phyloP scores from a whole-genome alignment of 2,329 filamentous ascomycete genomes.

The Fusarium dlaminii region DNA sequence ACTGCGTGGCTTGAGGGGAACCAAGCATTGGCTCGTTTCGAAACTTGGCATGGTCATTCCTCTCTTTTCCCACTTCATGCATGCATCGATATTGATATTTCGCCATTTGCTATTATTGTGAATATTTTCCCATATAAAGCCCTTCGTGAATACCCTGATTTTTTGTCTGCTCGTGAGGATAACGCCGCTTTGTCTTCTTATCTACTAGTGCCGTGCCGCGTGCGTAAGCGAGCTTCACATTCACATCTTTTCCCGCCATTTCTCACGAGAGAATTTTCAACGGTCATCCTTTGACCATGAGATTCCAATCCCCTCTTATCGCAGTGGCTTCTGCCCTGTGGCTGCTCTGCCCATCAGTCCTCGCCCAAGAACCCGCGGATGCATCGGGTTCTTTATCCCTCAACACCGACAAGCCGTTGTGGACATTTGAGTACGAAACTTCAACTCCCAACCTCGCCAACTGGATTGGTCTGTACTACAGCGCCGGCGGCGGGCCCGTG shows the following conservation, averaged over 20 bases:
- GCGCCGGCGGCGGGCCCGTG: slow-evolving; percentile 48
- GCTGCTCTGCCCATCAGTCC: slow-evolving; percentile 15
- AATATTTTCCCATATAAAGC: slow-evolving; percentile 1
- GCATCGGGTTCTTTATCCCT: slow-evolving; percentile 30
- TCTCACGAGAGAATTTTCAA: neutral
- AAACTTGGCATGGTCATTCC: slow-evolving; percentile 17
- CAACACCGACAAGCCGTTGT: slow-evolving; percentile 24
- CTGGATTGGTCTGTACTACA: slow-evolving; percentile 52
- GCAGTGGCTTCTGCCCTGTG: slow-evolving; percentile 25
- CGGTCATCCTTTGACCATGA: slow-evolving; percentile 13
- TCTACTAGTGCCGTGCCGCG: neutral
- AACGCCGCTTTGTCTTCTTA: neutral
- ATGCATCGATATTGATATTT: neutral
- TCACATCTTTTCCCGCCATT: neutral
- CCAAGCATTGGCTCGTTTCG: slow-evolving; percentile 23
- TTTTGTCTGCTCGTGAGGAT: neutral
- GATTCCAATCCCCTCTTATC: slow-evolving; percentile 16
- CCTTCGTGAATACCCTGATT: neutral
- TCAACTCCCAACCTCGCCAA: slow-evolving; percentile 42
- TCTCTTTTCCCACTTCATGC: neutral
- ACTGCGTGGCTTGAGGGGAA: slow-evolving; percentile 29
- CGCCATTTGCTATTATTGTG: neutral
- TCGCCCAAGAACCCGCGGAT: slow-evolving; percentile 6
- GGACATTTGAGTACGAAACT: slow-evolving; percentile 51
- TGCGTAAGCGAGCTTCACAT: neutral